Percentiles rank a stretch among this genome's conserved stretches.
Evolutionary conservation across 2,329 filamentous ascomycete genomes (phyloP).

Genomic region (Monosporascus sp.): DNA sequence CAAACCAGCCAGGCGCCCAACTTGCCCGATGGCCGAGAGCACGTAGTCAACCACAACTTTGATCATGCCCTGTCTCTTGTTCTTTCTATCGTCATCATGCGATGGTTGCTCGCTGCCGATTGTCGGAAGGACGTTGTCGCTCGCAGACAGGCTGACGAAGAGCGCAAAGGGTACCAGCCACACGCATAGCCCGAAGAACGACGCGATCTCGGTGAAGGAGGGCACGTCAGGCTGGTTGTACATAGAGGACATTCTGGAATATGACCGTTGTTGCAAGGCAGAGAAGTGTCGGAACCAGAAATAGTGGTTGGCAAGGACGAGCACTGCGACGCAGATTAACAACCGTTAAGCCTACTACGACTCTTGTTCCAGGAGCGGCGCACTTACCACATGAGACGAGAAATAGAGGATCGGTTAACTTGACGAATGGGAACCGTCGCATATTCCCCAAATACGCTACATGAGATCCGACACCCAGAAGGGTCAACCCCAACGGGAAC

Average conservation of each 20-base stretch:
- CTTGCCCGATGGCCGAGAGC: conserved; percentile 45
- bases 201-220: conserved; percentile 88
- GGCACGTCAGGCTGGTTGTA: conserved; percentile 64
- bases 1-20: conserved; percentile 33
- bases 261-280: conserved; percentile 49
- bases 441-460: conserved; percentile 86
- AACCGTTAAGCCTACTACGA: not conserved
- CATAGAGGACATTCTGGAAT: conserved; percentile 52
- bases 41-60: conserved; percentile 59
- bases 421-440: conserved; percentile 67
- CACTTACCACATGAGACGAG: conserved; percentile 70
- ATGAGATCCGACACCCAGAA: conserved; percentile 75
- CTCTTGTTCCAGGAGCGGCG: not conserved
- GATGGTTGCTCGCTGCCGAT: conserved; percentile 70
- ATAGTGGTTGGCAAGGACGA: conserved; percentile 88
- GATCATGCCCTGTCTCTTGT: conserved; percentile 57
- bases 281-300: conserved; percentile 96
- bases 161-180: conserved; percentile 95
- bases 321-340: conserved; percentile 40
- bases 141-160: conserved; percentile 89
- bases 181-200: conserved; percentile 92
- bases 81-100: conserved; percentile 40
- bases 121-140: conserved; percentile 89
- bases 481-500: conserved; percentile 72
- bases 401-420: conserved; percentile 82